Conservation (phyloP, 495 filamentous ascomycete species). For the Tuber calosporum region DNA sequence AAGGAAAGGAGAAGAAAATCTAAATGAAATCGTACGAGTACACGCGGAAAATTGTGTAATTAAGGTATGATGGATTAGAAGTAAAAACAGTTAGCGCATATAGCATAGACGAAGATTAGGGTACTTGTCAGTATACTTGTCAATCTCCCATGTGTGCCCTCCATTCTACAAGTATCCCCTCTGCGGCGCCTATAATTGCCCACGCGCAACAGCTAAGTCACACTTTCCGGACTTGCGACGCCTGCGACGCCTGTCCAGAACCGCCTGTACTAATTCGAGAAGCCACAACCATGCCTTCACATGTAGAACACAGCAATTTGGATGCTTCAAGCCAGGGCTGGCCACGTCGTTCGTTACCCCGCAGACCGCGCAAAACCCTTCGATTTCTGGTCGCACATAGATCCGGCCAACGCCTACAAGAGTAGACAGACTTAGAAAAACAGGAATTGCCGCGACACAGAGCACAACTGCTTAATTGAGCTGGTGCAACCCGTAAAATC, state of each 20-base stretch:
- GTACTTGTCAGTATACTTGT: background rate
- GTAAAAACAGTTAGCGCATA: background rate
- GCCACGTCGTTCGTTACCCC: background rate
- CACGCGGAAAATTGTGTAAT: background rate
- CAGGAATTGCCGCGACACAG: background rate
- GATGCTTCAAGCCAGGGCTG: background rate
- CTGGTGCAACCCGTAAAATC: background rate
- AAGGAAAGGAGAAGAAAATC: background rate
- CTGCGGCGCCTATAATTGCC: background rate
- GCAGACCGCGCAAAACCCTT: background rate
- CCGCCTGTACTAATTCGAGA: background rate
- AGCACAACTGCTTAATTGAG: background rate
- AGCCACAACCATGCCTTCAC: background rate
- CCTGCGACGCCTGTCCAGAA: background rate
- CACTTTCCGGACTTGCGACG: background rate
- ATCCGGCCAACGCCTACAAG: background rate
- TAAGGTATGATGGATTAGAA: background rate
- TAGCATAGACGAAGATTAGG: background rate
- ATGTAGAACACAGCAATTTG: background rate
- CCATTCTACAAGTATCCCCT: too few relatives aligned
- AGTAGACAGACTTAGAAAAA: background rate
- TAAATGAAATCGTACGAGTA: background rate
- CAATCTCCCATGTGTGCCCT: background rate
- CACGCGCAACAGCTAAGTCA: background rate
- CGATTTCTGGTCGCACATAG: background rate